Evolutionary conservation across 2,329 filamentous ascomycete species (phyloP), one percentile per base, ranked within the genome.

Genomic region (Emmonsiellopsis sp.): DNA sequence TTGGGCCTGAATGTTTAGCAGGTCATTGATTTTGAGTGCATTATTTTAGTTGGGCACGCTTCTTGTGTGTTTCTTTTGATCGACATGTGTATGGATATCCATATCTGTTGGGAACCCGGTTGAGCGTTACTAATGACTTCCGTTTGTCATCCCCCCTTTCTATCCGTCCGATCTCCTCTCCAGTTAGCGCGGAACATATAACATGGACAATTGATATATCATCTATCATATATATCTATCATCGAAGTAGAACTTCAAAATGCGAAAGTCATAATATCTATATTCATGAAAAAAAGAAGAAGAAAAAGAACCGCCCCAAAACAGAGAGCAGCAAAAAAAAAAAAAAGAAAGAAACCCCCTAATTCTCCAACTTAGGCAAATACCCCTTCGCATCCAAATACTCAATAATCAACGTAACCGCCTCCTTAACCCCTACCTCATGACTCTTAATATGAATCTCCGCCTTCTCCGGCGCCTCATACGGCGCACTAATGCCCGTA

Each of bases 401-500:
- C 54, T 82, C 77, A 45, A 89, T 82, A 67, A 98, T 96, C 73
- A 88, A 82, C 62, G 76, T 80, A 9, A 97, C 92, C 53, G 87
- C 90, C 67, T 96, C 88, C 78, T 95, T 87, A 3, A 97, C 88
- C 13, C 83, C 86, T 65, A 84, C 82, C 77, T 92, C 79, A 65
- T 89, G 83, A 45, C 87, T 94, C 73, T 82, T 80, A 67, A 98
- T 88, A 61, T 86, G 85, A 61, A 98, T 87, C 77, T 98, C 93
- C 1, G 93, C 82, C 55, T 83, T 83, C 68, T 85, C 76, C 5
- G 93, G 93, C 57, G 83, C 88, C 80, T 98, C 93, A 69, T 98
- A 98, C 1, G 93, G 93, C 33, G 92, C 90, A 60, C 86, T 91
- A 65, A 97, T 89, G 53, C 93, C 93, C 1, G 93, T 98, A 69